Percentiles rank a stretch among this genome's conserved stretches.
phyloP scores from a whole-genome alignment of 306 rosid species.

The Abrus precatorius region DNA sequence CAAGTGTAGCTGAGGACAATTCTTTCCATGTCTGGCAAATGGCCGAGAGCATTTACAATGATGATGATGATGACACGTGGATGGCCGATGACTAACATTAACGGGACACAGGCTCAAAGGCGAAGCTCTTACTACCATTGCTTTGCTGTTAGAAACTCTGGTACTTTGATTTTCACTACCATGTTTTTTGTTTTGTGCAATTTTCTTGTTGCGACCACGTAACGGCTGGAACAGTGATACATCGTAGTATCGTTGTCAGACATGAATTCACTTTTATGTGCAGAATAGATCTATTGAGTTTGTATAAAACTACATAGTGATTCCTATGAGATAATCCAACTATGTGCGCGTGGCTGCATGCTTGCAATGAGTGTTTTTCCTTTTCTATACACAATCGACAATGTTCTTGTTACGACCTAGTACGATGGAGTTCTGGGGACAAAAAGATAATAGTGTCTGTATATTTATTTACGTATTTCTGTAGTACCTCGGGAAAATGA shows the following conservation, averaged over 20 bases:
- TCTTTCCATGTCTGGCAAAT: slow-evolving; percentile 92
- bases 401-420: too few relatives aligned
- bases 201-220: not conserved
- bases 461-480: too few relatives aligned
- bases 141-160: slow-evolving; percentile 26
- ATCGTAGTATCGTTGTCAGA: not conserved
- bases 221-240: slow-evolving; percentile 11
- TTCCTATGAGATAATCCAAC: too few relatives aligned
- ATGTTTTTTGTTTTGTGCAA: not conserved
- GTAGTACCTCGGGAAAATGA: too few relatives aligned
- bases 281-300: not conserved
- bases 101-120: slow-evolving; percentile 6
- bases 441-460: too few relatives aligned
- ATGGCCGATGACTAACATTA: slow-evolving; percentile 33
- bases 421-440: too few relatives aligned
- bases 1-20: slow-evolving; percentile 94
- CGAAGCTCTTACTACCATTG: not conserved
- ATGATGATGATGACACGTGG: slow-evolving; percentile 53
- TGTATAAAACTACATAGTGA: not conserved
- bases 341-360: too few relatives aligned
- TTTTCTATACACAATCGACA: too few relatives aligned
- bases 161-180: not conserved
- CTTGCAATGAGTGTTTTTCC: too few relatives aligned
- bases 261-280: slow-evolving; percentile 2
- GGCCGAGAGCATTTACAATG: slow-evolving; percentile 74